Evolutionary conservation across 164 flowering plant genomes (phyloP).

Genomic region (Malania oleifera): DNA sequence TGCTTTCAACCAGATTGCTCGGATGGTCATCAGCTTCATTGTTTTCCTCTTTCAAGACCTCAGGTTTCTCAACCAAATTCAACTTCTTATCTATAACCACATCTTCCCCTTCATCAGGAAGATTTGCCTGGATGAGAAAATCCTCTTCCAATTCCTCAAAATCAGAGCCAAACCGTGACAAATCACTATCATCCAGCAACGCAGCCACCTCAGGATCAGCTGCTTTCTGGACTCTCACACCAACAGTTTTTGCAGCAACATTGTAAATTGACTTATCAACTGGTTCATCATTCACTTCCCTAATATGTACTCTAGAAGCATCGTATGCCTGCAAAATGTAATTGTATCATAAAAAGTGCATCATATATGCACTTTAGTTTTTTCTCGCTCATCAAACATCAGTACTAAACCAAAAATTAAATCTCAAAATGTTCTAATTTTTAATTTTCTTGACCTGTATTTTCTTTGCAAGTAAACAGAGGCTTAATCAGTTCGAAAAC

Average conservation of each 20-base stretch:
- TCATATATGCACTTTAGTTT: no score
- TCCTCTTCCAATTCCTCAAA: slow-evolving; percentile 92
- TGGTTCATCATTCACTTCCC: slow-evolving; percentile 27
- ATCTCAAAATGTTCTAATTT: no score
- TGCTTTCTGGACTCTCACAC: slow-evolving; percentile 60
- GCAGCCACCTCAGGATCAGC: slow-evolving; percentile 79
- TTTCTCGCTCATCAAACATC: neutral
- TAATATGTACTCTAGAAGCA: slow-evolving; percentile 61
- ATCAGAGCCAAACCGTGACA: slow-evolving; percentile 70
- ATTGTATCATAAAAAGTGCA: no score
- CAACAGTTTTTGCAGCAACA: slow-evolving; percentile 57
- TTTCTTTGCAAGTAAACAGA: no score
- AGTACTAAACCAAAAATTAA: neutral
- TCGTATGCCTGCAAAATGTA: slow-evolving; percentile 63
- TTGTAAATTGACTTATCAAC: slow-evolving; percentile 36
- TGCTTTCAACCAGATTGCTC: slow-evolving; percentile 6
- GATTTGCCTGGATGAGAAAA: slow-evolving; percentile 73
- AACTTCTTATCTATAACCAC: slow-evolving; percentile 20
- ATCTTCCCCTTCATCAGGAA: slow-evolving; percentile 36
- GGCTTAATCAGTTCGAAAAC: neutral
- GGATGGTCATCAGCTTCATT: slow-evolving; percentile 2
- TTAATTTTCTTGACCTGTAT: no score
- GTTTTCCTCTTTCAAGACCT: slow-evolving; percentile 4
- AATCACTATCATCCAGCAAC: slow-evolving; percentile 67
- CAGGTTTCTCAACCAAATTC: slow-evolving; percentile 13